These are phyloP conservation scores for Cutaneotrichosporon sp. DNA, from an alignment of 1,284 basidiomycete species.

Conservation along the genomic window DNA sequence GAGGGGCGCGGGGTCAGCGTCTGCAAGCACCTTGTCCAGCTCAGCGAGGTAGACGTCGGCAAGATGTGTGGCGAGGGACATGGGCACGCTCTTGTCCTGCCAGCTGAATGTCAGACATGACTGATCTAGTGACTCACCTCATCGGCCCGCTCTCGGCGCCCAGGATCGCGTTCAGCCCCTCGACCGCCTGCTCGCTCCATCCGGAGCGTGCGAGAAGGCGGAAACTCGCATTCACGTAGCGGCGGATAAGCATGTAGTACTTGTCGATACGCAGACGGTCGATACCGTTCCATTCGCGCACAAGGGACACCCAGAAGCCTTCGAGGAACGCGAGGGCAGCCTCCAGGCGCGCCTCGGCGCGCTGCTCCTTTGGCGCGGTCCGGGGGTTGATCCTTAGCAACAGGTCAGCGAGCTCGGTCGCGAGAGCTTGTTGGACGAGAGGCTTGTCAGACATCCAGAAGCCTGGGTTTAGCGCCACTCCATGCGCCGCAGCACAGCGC, in stretches of 20 bases:
- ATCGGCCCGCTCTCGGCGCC: constrained; percentile 62
- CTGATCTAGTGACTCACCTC: constrained; percentile 54
- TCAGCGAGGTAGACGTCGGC: constrained; percentile 88
- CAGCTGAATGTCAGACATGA: constrained; percentile 52
- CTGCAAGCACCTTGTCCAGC: constrained; percentile 66
- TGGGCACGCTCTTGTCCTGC: constrained; percentile 67
- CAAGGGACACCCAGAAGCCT: constrained; percentile 85
- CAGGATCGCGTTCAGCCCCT: constrained; percentile 65
- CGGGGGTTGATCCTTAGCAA: constrained; percentile 61
- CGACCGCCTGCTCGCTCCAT: constrained; percentile 61
- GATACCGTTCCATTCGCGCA: constrained; percentile 87
- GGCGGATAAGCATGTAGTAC: constrained; percentile 88
- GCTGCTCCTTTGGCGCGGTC: not conserved
- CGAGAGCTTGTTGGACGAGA: constrained; percentile 86
- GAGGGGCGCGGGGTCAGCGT: constrained; percentile 32
- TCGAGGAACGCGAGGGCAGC: constrained; percentile 70
- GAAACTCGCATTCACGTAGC: constrained; percentile 81
- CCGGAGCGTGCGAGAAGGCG: constrained; percentile 64
- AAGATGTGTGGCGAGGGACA: constrained; percentile 76
- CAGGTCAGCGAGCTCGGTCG: constrained; percentile 76
- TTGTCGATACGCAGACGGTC: constrained; percentile 94
- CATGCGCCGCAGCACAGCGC: too few relatives aligned
- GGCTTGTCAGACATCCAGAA: constrained; percentile 99
- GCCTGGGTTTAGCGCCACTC: constrained; percentile 52
- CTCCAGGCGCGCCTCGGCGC: constrained; percentile 25